Conservation (phyloP, 176 grass and related monocot species). For the Bromus sterilis region DNA sequence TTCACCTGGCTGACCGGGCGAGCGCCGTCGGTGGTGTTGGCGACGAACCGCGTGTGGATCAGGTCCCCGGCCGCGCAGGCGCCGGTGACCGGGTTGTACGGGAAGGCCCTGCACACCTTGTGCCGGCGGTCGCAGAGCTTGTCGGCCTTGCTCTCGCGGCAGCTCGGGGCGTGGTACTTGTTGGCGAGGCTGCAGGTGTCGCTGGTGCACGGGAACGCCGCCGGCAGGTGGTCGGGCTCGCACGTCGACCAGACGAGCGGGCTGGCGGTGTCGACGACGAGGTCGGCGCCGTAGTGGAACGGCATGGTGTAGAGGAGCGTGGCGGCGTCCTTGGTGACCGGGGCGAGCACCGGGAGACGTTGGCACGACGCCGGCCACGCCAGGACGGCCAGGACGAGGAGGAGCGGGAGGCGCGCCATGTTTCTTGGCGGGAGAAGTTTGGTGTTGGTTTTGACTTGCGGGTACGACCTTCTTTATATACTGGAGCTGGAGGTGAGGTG, state of each 20-base stretch:
- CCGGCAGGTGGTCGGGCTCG: neutral
- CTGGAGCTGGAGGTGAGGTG: too few species aligned
- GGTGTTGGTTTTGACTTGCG: neutral
- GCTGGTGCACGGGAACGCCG: neutral
- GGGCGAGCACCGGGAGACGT: neutral
- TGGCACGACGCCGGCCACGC: neutral
- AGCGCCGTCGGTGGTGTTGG: conserved; percentile 41
- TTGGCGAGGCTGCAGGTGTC: neutral
- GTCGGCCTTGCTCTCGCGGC: neutral
- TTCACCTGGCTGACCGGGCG: conserved; percentile 17
- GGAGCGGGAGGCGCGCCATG: neutral
- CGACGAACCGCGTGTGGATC: conserved; percentile 6
- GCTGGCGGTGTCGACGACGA: conserved; percentile 29
- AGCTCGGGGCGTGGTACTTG: neutral
- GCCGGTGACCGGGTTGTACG: conserved; percentile 26
- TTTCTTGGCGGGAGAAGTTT: neutral
- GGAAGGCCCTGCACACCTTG: conserved; percentile 16
- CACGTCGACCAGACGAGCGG: conserved; percentile 27
- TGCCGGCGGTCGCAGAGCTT: neutral
- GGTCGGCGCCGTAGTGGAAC: neutral
- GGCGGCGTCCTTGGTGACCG: conserved; percentile 10
- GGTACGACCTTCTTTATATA: neutral
- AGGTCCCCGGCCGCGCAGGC: conserved; percentile 20
- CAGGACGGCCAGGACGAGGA: neutral
- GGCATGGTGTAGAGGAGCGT: conserved; percentile 24